Evolutionary conservation across 2,329 filamentous ascomycete species (phyloP).

Genomic region (Lecanoromycetidae sp.): DNA sequence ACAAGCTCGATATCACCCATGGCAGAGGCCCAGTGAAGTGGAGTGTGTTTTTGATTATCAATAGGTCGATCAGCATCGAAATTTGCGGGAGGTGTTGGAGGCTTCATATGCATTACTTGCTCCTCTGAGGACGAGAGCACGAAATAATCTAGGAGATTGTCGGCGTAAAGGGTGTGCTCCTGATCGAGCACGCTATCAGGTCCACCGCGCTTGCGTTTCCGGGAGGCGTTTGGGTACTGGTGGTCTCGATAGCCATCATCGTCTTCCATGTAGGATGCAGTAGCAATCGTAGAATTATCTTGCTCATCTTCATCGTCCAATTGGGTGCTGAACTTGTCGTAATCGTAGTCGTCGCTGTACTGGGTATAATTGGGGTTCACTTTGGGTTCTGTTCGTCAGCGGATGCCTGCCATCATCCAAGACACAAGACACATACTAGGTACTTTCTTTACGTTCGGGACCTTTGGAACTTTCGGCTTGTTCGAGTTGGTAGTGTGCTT

Average conservation of each 20-base stretch:
- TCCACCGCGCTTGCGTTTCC: conserved; percentile 71
- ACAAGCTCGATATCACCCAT: conserved; percentile 95
- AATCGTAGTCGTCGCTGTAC: conserved; percentile 49
- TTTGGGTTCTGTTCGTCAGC: conserved; percentile 17
- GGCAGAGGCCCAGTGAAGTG: conserved; percentile 90
- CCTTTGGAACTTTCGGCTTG: conserved; percentile 67
- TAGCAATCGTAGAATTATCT: conserved; percentile 70
- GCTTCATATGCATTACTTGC: conserved; percentile 44
- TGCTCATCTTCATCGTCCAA: conserved; percentile 69
- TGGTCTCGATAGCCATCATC: conserved; percentile 66
- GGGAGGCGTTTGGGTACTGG: conserved; percentile 43
- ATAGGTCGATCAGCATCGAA: conserved; percentile 89
- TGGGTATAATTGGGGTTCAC: conserved; percentile 16
- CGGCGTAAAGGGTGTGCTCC: conserved; percentile 81
- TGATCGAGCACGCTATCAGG: conserved; percentile 55
- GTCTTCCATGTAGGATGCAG: conserved; percentile 73
- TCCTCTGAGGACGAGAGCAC: conserved; percentile 73
- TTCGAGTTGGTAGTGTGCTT: conserved; percentile 66
- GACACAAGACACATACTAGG: conserved; percentile 1
- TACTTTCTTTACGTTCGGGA: conserved; percentile 29
- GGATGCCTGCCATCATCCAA: not conserved
- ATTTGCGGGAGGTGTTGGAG: conserved; percentile 70
- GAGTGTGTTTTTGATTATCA: conserved; percentile 82
- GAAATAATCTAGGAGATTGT: conserved; percentile 92
- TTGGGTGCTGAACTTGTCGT: conserved; percentile 49